A percentile compares a stretch with the other conserved stretches of the same genome.
Conservation (phyloP, 2,329 filamentous ascomycete species). For the Pyrenochaeta sp. region DNA sequence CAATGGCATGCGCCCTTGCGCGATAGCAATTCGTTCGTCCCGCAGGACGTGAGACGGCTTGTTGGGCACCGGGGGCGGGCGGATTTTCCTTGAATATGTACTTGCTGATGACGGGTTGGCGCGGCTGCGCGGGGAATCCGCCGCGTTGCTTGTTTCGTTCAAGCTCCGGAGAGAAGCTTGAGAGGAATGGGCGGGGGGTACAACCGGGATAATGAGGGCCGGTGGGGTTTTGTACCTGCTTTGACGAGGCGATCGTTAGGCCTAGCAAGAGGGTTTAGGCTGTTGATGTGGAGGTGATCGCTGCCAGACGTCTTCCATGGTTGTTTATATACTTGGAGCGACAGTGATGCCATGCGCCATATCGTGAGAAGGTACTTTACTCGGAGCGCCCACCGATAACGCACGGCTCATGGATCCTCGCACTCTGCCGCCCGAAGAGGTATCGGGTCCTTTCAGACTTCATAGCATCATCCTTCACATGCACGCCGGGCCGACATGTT, state of each 20-base stretch:
- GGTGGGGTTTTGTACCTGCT: neutral
- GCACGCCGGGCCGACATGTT: neutral
- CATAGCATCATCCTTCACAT: neutral
- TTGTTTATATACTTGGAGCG: neutral
- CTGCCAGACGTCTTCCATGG: neutral
- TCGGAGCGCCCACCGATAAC: neutral
- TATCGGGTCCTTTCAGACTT: conserved; percentile 1
- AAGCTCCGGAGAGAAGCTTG: conserved; percentile 18
- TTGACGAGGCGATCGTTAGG: neutral
- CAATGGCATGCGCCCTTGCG: conserved; percentile 1
- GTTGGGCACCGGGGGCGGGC: neutral
- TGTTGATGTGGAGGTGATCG: neutral
- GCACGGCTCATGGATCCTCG: neutral
- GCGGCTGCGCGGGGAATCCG: conserved; percentile 4
- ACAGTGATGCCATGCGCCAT: neutral
- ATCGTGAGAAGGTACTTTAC: neutral
- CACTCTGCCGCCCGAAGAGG: conserved; percentile 7
- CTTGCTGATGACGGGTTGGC: conserved; percentile 2
- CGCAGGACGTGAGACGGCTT: neutral
- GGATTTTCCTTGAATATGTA: neutral
- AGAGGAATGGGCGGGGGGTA: neutral
- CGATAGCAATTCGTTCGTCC: neutral
- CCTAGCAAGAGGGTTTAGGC: neutral
- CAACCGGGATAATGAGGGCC: neutral
- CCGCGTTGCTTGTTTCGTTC: conserved; percentile 25